These are phyloP conservation scores for Neofusicoccum parvum DNA, from an alignment of 2,329 filamentous ascomycete species.

Conservation along the genomic window DNA sequence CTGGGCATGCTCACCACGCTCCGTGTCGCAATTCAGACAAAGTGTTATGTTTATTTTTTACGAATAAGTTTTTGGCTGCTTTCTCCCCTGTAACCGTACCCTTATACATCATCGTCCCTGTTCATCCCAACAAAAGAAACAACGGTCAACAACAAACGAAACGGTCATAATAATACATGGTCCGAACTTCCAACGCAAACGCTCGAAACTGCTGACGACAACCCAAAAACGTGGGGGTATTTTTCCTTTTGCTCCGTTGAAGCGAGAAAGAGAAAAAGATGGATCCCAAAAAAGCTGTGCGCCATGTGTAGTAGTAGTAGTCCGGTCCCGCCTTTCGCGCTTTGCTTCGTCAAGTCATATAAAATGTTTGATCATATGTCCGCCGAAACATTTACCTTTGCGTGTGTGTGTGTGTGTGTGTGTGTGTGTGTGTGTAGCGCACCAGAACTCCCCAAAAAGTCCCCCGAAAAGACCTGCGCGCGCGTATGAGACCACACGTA, in stretches of 20 bases:
- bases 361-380: not conserved
- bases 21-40: no score
- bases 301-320: not conserved
- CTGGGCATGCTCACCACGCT: no score
- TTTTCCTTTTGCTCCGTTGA: conserved; percentile 12
- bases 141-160: conserved; percentile 4
- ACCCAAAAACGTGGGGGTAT: not conserved
- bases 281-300: not conserved
- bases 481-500: not conserved
- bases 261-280: not conserved
- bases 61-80: no score
- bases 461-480: not conserved
- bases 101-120: not conserved
- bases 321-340: not conserved
- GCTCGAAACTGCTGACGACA: not conserved
- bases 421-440: not conserved
- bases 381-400: conserved; percentile 6
- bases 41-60: no score
- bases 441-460: not conserved
- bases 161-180: conserved; percentile 11
- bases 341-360: conserved; percentile 2
- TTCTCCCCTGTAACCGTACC: not conserved
- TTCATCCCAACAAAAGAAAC: not conserved
- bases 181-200: not conserved
- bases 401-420: no score